Percentiles rank a stretch among this genome's conserved stretches.
Evolutionary conservation across 495 filamentous ascomycete genomes (phyloP).

Genomic region (Pyrenula massariospora): DNA sequence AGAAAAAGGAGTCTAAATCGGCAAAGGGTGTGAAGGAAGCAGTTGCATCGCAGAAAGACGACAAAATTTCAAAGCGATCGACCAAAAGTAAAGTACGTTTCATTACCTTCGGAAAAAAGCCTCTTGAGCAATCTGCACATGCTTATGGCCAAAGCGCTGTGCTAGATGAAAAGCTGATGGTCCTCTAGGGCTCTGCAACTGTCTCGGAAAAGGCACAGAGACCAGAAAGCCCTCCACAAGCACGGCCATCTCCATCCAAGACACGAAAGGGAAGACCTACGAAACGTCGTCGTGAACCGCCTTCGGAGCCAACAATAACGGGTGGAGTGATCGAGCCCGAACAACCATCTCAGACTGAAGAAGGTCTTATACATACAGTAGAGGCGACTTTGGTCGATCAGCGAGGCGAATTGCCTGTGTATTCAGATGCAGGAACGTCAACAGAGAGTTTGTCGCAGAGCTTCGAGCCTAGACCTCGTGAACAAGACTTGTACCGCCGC

Average conservation of each 20-base stretch:
- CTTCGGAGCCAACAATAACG: not conserved
- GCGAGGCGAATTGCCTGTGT: not conserved
- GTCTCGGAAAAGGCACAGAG: not conserved
- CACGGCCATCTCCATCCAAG: too few relatives aligned
- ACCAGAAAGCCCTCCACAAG: not conserved
- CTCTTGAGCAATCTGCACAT: too few relatives aligned
- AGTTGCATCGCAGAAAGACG: too few relatives aligned
- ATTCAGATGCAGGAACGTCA: not conserved
- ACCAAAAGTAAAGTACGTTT: too few relatives aligned
- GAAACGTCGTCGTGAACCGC: not conserved
- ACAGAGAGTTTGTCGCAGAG: not conserved
- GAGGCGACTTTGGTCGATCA: not conserved
- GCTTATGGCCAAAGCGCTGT: too few relatives aligned
- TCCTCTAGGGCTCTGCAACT: too few relatives aligned
- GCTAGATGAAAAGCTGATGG: too few relatives aligned
- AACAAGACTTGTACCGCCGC: conserved; percentile 5
- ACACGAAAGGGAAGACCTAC: not conserved
- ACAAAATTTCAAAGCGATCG: too few relatives aligned
- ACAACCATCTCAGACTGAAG: not conserved
- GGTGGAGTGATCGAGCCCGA: not conserved
- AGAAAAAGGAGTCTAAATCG: too few relatives aligned
- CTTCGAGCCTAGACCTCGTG: not conserved
- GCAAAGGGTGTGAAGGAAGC: too few relatives aligned
- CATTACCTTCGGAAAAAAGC: too few relatives aligned
- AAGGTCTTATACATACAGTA: not conserved